Conservation (phyloP, 345 rosid genomes). For the Capsella bursapastoris region DNA sequence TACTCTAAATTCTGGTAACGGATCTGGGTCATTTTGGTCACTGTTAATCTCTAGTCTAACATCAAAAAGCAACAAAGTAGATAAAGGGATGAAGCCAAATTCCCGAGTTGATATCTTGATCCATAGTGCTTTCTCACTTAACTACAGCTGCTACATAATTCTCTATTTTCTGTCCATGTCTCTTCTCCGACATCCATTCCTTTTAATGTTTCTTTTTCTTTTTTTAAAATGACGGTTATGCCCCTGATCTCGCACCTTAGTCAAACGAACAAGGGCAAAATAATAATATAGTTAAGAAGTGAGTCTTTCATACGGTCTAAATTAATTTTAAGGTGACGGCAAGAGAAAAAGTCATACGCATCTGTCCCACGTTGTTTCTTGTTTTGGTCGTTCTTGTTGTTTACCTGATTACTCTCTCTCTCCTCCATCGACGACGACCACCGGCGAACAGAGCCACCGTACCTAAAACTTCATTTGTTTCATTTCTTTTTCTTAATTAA, state of each 20-base stretch:
- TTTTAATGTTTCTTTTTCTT: too few relatives aligned
- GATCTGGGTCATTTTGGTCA: too few relatives aligned
- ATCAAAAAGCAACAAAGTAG: too few relatives aligned
- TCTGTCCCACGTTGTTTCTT: conserved; percentile 16
- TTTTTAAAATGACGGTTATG: not conserved
- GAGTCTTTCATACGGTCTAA: not conserved
- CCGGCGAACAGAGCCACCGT: conserved; percentile 11
- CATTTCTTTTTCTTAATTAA: not conserved
- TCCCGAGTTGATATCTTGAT: too few relatives aligned
- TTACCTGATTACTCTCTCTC: not conserved
- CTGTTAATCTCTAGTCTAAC: too few relatives aligned
- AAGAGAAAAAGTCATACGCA: conserved; percentile 14
- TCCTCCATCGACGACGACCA: conserved; percentile 6
- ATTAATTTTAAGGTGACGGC: not conserved
- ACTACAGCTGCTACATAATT: too few relatives aligned
- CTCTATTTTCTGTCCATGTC: too few relatives aligned
- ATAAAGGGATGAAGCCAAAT: too few relatives aligned
- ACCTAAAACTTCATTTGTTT: not conserved
- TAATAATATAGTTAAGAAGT: not conserved
- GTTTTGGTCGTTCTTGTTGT: not conserved
- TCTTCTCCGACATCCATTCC: too few relatives aligned
- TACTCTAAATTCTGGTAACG: too few relatives aligned
- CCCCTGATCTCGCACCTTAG: not conserved
- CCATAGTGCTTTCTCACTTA: too few relatives aligned
- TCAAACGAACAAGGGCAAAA: not conserved